Percentiles rank a stretch among this genome's conserved stretches.
These are phyloP conservation scores for Lyophyllum decastes DNA, from an alignment of 768 basidiomycete genomes.

Conservation along the genomic window DNA sequence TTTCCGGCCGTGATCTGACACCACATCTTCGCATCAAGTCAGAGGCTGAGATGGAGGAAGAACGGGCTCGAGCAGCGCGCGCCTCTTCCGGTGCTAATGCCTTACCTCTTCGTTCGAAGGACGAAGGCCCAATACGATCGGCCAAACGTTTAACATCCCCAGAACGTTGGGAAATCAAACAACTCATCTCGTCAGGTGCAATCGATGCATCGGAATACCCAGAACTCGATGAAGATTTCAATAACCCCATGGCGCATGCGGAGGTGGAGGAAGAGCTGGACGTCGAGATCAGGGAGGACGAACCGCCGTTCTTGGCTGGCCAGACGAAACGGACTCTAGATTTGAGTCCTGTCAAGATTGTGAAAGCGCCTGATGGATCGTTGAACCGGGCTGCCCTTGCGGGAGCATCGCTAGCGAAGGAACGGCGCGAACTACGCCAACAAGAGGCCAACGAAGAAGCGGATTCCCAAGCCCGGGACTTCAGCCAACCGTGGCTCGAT, in stretches of 20 bases:
- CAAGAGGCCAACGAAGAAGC: slow-evolving; percentile 94
- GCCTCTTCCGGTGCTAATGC: slow-evolving; percentile 85
- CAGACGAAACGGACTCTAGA: slow-evolving; percentile 96
- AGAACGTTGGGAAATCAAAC: slow-evolving; percentile 99
- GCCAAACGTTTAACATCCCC: slow-evolving; percentile 93
- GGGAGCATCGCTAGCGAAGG: slow-evolving; percentile 91
- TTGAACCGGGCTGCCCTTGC: slow-evolving; percentile 94
- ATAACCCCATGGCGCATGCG: slow-evolving; percentile 71
- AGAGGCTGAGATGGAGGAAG: slow-evolving; percentile 90
- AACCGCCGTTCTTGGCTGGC: slow-evolving; percentile 93
- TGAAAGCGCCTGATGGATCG: slow-evolving; percentile 98
- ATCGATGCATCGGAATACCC: slow-evolving; percentile 93
- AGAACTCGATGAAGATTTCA: slow-evolving; percentile 86
- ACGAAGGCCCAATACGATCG: slow-evolving; percentile 62
- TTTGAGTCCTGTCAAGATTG: slow-evolving; percentile 95
- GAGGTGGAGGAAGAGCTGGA: slow-evolving; percentile 97
- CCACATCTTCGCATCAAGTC: slow-evolving; percentile 95
- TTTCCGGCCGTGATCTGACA: slow-evolving; percentile 85
- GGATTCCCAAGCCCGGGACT: slow-evolving; percentile 92
- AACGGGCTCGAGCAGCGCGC: slow-evolving; percentile 59
- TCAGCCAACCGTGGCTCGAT: slow-evolving; percentile 96
- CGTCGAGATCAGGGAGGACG: slow-evolving; percentile 95
- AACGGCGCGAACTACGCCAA: slow-evolving; percentile 90
- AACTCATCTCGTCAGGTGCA: slow-evolving; percentile 94
- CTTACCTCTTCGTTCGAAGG: slow-evolving; percentile 66